Evolutionary conservation across 176 grass and related monocot genomes (phyloP), one percentile per base, ranked within the genome.

Genomic region (Paspalum vaginatum): DNA sequence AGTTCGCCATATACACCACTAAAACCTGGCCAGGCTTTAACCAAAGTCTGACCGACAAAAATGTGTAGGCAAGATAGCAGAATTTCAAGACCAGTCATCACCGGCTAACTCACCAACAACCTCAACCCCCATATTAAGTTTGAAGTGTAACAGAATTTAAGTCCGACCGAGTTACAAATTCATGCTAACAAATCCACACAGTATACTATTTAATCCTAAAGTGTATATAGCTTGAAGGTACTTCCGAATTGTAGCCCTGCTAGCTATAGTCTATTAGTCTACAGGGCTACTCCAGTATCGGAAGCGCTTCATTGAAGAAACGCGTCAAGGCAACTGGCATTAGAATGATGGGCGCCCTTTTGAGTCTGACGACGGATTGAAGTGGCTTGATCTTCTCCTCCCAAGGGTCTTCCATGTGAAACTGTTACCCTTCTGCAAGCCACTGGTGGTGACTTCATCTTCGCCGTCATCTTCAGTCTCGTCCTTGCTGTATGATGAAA

Each of bases 331-430:
- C 37, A 12, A 18, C 47, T 9, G 42, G 16, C 4, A 61, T 73
- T 61, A 89, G 83, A 89, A 86, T 12, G 78, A n/a, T 0, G 88
- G 74, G 4, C 83, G 88, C 46, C 75, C 84, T 91, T 86, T 93
- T 5, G 66, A 63, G 63, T 91, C 90, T 1, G 85, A 85, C 5
- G 82, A 47, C 0, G 79, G 73, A 78, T 41, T 70, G 68, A 84
- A 75, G 83, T 98, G 90, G 72, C 79, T 91, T 4, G 92, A 95
- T 38, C 92, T 94, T 79, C 91, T 99, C 66, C 88, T 93, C 83
- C 91, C 89, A 70, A 95, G 96, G 44, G 92, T 91, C 38, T 77
- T 95, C 96, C 90, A 99, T 8, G 90, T 87, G 63, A 93, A 82
- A 62, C 67, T 85, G 57, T 85, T 86, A 24, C 87, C 87, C 16